Evolutionary conservation across 140 eudicot genomes (phyloP).

Genomic region (Anethum foeniculum): DNA sequence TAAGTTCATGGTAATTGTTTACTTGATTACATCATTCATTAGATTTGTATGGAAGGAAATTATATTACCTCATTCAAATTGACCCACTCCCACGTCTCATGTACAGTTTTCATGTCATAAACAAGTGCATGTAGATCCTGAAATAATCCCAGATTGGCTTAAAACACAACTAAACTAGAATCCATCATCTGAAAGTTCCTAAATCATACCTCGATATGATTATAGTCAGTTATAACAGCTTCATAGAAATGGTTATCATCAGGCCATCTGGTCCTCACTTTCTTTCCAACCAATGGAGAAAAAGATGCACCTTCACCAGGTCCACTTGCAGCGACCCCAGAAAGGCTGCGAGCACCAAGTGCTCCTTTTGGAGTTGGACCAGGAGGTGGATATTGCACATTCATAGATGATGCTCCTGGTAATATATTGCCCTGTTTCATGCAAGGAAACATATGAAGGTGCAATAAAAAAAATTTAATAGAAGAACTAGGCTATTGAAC

Average conservation of each 20-base stretch:
- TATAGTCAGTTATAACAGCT: slow-evolving; percentile 68
- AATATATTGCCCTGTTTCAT: slow-evolving; percentile 26
- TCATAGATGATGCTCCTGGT: slow-evolving; percentile 42
- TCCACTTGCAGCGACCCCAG: slow-evolving; percentile 45
- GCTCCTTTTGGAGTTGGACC: slow-evolving; percentile 58
- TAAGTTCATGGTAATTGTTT: neutral
- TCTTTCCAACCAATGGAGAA: slow-evolving; percentile 51
- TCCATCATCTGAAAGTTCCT: slow-evolving; percentile 2
- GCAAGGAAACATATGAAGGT: neutral
- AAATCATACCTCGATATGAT: slow-evolving; percentile 53
- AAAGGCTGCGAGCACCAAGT: slow-evolving; percentile 36
- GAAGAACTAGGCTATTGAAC: neutral
- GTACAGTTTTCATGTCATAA: slow-evolving; percentile 48
- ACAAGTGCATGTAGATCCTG: slow-evolving; percentile 75
- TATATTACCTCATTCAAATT: slow-evolving; percentile 60
- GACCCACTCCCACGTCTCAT: slow-evolving; percentile 82
- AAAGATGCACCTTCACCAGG: slow-evolving; percentile 41
- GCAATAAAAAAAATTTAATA: neutral
- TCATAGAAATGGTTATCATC: slow-evolving; percentile 90
- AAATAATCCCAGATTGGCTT: slow-evolving; percentile 15
- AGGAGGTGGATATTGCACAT: slow-evolving; percentile 50
- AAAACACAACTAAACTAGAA: neutral
- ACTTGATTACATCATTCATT: neutral
- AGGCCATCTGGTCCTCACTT: slow-evolving; percentile 92
- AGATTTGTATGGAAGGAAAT: neutral